A percentile compares a stretch with the other conserved stretches of the same genome.
phyloP scores from a whole-genome alignment of 2,329 filamentous ascomycete genomes.

The Botrytis elliptica region DNA sequence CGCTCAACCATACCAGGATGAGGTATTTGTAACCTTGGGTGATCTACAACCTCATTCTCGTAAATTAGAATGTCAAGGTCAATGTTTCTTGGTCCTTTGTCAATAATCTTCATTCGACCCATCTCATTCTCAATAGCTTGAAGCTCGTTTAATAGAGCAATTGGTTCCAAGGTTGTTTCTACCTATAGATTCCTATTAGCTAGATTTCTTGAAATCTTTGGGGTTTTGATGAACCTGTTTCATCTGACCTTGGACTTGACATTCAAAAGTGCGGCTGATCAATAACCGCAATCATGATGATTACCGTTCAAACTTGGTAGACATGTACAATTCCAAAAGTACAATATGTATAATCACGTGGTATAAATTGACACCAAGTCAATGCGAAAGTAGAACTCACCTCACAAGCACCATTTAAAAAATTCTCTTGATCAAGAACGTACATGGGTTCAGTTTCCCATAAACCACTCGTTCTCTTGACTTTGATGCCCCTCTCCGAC shows the following conservation, averaged over 20 bases:
- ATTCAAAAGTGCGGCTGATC: neutral
- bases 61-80: conserved; percentile 92
- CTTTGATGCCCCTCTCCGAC: conserved; percentile 67
- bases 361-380: neutral
- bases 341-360: neutral
- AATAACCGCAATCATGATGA: neutral
- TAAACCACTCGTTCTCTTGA: conserved; percentile 79
- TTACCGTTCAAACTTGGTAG: neutral
- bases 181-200: conserved; percentile 48
- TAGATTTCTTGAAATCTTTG: neutral
- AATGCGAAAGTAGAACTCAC: conserved; percentile 49
- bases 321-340: neutral
- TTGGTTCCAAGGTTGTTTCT: conserved; percentile 72
- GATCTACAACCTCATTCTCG: conserved; percentile 61
- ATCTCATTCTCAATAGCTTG: conserved; percentile 80
- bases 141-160: conserved; percentile 74
- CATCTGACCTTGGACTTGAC: neutral
- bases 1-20: conserved; percentile 84
- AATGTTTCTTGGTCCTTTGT: conserved; percentile 93
- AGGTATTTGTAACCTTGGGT: conserved; percentile 77
- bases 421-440: conserved; percentile 80
- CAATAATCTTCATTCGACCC: conserved; percentile 78
- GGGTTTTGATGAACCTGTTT: neutral
- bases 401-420: conserved; percentile 91
- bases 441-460: conserved; percentile 99